Base-by-base conservation (phyloP, 805 yeast genomes). In the Priceomyces castillae region DNA sequence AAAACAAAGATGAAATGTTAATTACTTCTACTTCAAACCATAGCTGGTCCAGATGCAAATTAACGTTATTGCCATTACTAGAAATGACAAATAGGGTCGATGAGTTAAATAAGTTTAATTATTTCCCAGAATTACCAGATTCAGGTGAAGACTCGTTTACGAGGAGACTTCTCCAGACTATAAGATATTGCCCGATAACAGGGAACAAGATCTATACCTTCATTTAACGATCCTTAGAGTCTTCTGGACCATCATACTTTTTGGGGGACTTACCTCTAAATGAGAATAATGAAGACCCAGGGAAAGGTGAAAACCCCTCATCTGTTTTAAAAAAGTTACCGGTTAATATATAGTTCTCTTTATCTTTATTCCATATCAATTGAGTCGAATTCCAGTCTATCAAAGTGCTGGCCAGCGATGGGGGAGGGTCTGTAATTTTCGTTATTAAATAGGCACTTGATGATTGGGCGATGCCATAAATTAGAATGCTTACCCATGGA, bases 371-470 rank as follows among this genome's bases (percentile, higher is more conserved):
- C 70, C 69, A 67, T 6, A 66, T 56, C 33, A 66, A 43, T 41
- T 67, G 69, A 7, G 64, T 46, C 3, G 59, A 46, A 23, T 55
- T 51, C 72, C 73, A 67, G 39, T 57, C 53, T 4, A 62, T 49
- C 19, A 66, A 51, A 22, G 58, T 49, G 20, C 55, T 58, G 11
- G 45, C 37, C 12, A 45, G 44, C 4, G 48, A 36, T 3, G 70
- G 70, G 1, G 69, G 66, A 3, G 78, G 75, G 42, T 76, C 80
- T 1, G 81, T 64, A 12, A 80, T 62, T 52, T 77, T 77, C 4
- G 84, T 74, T 34, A 80, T 56, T 30, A 81, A 58, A 50, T 76
- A 77, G 1, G 82, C 84, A 16, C 76, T 65, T 22, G 76, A 69
- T 2, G 78, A 70, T 53, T 78, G 76, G 2, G 82, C 83, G 35